Conservation (phyloP, 257 asterid genomes). For the Solanum peruvianum region DNA sequence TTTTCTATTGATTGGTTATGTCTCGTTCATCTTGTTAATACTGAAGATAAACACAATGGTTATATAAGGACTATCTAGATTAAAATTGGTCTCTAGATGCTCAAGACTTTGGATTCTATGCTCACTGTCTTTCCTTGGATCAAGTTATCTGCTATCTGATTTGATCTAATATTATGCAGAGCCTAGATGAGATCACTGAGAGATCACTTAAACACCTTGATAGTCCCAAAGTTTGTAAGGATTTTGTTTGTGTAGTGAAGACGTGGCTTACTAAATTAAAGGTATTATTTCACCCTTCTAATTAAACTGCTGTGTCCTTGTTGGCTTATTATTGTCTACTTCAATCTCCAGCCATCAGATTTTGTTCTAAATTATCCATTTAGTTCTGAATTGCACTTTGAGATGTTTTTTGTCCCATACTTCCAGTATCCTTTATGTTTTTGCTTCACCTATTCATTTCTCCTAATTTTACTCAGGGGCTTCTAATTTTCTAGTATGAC, state of each 20-base stretch:
- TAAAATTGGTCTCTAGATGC: neutral
- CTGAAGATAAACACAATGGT: neutral
- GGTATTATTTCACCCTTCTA: constrained; percentile 24
- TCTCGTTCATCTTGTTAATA: neutral
- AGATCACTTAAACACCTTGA: constrained; percentile 58
- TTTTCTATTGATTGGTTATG: neutral
- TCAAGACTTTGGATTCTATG: neutral
- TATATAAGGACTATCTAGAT: neutral
- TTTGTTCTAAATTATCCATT: neutral
- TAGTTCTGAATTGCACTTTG: neutral
- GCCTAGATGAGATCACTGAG: constrained; percentile 71
- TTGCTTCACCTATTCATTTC: neutral
- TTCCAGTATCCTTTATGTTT: neutral
- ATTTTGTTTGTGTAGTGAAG: constrained; percentile 71
- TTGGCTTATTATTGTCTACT: neutral
- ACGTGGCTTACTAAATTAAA: constrained; percentile 71
- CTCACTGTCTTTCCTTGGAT: neutral
- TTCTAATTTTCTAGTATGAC: neutral
- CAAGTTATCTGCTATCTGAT: neutral
- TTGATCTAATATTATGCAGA: constrained; percentile 41
- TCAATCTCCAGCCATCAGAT: neutral
- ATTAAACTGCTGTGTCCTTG: neutral
- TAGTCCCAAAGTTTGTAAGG: constrained; percentile 61
- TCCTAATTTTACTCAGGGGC: neutral
- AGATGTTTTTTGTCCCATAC: neutral